A percentile compares a stretch with the other conserved stretches of the same genome.
These are phyloP conservation scores for Pinus tabuliformis DNA, from an alignment of 75 land plant genomes.

Conservation along the genomic window DNA sequence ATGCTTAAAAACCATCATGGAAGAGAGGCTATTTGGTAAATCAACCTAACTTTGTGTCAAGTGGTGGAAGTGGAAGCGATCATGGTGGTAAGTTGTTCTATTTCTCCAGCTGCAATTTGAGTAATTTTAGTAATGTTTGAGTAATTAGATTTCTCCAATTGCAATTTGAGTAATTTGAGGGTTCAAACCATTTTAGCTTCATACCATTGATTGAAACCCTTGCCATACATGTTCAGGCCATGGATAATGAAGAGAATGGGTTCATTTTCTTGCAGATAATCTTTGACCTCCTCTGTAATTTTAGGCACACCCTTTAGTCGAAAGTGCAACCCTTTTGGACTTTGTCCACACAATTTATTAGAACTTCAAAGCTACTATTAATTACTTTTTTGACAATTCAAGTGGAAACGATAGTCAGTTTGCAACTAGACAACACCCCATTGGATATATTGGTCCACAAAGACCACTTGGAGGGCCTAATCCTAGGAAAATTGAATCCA, in stretches of 20 bases:
- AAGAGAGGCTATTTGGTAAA: too few relatives aligned
- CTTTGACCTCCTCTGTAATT: slow-evolving; percentile 85
- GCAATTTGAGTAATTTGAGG: too few relatives aligned
- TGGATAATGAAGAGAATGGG: slow-evolving; percentile 95
- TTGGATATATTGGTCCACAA: slow-evolving; percentile 49
- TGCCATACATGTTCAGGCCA: slow-evolving; percentile 78
- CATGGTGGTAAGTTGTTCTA: too few relatives aligned
- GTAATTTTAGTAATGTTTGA: too few relatives aligned
- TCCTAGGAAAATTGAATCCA: slow-evolving; percentile 72
- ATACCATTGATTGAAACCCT: neutral
- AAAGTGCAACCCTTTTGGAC: slow-evolving; percentile 95
- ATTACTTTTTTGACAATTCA: slow-evolving; percentile 75
- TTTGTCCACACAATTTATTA: slow-evolving; percentile 87
- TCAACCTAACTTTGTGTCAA: too few relatives aligned
- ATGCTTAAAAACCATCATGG: too few relatives aligned
- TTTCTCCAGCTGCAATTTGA: too few relatives aligned
- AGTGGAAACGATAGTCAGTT: slow-evolving; percentile 28
- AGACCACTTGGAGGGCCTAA: slow-evolving; percentile 45
- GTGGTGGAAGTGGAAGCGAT: too few relatives aligned
- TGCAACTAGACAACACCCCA: slow-evolving; percentile 35
- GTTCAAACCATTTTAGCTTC: too few relatives aligned
- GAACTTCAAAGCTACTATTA: slow-evolving; percentile 77
- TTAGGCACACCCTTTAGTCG: slow-evolving; percentile 79
- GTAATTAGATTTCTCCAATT: too few relatives aligned
- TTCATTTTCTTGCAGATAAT: slow-evolving; percentile 88